These are phyloP conservation scores for Thermomucor indicae-seudaticae DNA, from an alignment of 371 early-diverging fungal genomes.

Conservation along the genomic window DNA sequence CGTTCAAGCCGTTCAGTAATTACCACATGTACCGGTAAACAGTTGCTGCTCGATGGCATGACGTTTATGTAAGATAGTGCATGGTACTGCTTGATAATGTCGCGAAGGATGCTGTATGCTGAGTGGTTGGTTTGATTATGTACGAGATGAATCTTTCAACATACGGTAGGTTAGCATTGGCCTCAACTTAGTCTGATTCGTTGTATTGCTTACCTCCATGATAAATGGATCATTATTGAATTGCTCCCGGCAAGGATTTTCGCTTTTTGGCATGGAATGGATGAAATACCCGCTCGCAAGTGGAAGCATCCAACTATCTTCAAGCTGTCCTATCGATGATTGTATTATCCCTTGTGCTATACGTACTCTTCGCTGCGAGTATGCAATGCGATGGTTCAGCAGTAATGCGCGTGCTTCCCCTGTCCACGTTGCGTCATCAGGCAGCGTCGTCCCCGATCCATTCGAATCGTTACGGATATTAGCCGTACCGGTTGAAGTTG, in stretches of 20 bases:
- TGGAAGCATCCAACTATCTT: conserved; percentile 51
- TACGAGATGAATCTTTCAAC: conserved; percentile 31
- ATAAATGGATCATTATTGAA: conserved; percentile 36
- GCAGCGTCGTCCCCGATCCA: conserved; percentile 1
- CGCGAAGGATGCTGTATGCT: conserved; percentile 42
- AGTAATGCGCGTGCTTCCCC: conserved; percentile 47
- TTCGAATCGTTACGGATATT: neutral
- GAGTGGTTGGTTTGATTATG: conserved; percentile 43
- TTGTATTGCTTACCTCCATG: conserved; percentile 41
- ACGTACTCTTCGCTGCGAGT: conserved; percentile 38
- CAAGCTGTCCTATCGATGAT: conserved; percentile 1
- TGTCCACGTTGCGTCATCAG: conserved; percentile 2
- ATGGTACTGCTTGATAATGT: conserved; percentile 56
- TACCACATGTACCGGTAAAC: conserved; percentile 51
- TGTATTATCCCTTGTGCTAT: conserved; percentile 19
- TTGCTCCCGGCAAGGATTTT: conserved; percentile 19
- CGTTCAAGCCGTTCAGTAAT: conserved; percentile 50
- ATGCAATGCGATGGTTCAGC: conserved; percentile 55
- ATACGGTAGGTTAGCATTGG: neutral
- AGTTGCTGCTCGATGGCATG: conserved; percentile 46
- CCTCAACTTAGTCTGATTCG: no score
- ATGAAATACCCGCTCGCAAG: conserved; percentile 58
- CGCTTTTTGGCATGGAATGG: neutral
- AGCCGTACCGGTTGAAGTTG: conserved; percentile 3
- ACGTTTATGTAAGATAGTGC: conserved; percentile 50